Evolutionary conservation across 306 rosid genomes (phyloP).

Genomic region (Rosa rugosa): DNA sequence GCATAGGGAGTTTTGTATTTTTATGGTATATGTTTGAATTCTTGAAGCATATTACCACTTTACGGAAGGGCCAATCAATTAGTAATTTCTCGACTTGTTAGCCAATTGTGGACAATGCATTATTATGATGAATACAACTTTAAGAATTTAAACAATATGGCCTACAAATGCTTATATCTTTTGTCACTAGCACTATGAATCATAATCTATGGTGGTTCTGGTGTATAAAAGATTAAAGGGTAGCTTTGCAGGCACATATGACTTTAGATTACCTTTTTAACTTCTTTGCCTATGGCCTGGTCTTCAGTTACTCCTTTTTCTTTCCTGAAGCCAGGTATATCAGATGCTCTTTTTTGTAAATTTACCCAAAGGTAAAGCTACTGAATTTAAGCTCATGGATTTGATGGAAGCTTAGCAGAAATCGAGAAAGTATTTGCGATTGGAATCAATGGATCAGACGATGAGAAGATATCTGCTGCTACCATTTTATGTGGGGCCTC

Average conservation of each 20-base stretch:
- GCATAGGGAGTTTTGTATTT: background rate
- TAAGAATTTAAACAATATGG: background rate
- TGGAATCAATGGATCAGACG: constrained; percentile 84
- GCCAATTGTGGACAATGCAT: background rate
- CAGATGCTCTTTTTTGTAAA: constrained; percentile 91
- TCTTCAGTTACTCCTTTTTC: constrained; percentile 73
- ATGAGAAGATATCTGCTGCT: constrained; percentile 90
- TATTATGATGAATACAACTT: background rate
- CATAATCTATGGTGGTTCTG: constrained; percentile 2
- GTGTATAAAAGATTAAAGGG: constrained; percentile 13
- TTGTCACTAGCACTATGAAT: constrained; percentile 21
- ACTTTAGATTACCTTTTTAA: constrained; percentile 35
- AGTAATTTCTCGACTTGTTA: background rate
- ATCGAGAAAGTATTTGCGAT: constrained; percentile 82
- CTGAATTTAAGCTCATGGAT: constrained; percentile 99
- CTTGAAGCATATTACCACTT: background rate
- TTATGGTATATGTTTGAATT: background rate
- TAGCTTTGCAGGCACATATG: constrained; percentile 27
- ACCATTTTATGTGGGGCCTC: constrained; percentile 94
- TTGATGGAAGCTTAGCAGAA: constrained; percentile 99
- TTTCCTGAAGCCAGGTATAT: constrained; percentile 88
- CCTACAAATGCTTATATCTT: constrained; percentile 5
- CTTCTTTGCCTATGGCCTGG: constrained; percentile 47
- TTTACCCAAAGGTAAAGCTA: constrained; percentile 79
- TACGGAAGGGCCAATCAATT: background rate